Conservation (phyloP, 805 yeast genomes). For the Clavispora carvajalis region DNA sequence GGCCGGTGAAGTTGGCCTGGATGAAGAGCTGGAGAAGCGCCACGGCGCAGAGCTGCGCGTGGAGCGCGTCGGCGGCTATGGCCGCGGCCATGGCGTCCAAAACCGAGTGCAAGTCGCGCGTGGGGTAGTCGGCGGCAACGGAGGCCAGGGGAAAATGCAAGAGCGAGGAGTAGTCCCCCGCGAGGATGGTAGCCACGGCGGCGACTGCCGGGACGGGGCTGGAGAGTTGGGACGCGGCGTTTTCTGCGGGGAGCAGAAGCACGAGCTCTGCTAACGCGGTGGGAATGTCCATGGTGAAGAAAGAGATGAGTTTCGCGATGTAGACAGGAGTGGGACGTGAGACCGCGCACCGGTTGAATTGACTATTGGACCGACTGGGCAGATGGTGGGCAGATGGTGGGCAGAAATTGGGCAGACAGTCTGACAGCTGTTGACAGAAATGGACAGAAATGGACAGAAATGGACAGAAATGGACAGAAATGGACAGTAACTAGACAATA, state of each 20-base stretch:
- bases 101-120: slow-evolving; percentile 14
- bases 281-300: not conserved
- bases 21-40: slow-evolving; percentile 62
- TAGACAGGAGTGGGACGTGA: too few relatives aligned
- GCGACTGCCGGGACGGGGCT: not conserved
- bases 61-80: not conserved
- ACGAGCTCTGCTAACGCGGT: slow-evolving; percentile 11
- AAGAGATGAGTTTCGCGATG: not conserved
- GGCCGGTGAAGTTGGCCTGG: slow-evolving; percentile 82
- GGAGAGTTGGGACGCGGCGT: not conserved
- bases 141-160: not conserved
- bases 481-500: too few relatives aligned
- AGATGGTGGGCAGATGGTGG: too few relatives aligned
- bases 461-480: too few relatives aligned
- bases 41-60: slow-evolving; percentile 44
- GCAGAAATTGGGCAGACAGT: too few relatives aligned
- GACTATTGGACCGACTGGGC: too few relatives aligned
- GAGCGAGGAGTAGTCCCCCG: not conserved
- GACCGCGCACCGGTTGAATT: too few relatives aligned
- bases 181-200: not conserved
- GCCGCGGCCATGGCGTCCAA: slow-evolving; percentile 4
- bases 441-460: too few relatives aligned
- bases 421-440: too few relatives aligned
- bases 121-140: slow-evolving; percentile 17
- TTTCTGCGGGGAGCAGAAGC: slow-evolving; percentile 12